Evolutionary conservation across 1,284 basidiomycete genomes (phyloP).

Genomic region (Ganoderma leucocontextum): DNA sequence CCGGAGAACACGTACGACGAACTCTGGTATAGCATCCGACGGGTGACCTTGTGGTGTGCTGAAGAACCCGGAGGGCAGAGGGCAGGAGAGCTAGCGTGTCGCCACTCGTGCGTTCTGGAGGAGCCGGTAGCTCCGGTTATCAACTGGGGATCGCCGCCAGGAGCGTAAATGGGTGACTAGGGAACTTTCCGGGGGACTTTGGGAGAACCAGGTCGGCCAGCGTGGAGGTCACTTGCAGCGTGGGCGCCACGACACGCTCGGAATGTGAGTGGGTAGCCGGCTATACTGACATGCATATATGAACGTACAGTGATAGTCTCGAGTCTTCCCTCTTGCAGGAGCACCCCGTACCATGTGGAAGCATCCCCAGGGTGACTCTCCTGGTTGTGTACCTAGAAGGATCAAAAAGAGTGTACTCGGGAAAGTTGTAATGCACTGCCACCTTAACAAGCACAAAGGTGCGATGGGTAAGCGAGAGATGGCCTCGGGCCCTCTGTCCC

Average conservation of each 20-base stretch:
- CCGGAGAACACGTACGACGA: constrained; percentile 18
- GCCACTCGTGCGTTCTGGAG: constrained; percentile 21
- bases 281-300: constrained; percentile 1
- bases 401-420: constrained; percentile 13
- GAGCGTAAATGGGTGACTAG: constrained; percentile 15
- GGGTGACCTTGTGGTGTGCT: constrained; percentile 16
- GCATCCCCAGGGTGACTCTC: constrained; percentile 9
- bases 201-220: constrained; percentile 21
- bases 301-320: neutral
- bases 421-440: constrained; percentile 20
- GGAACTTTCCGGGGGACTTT: constrained; percentile 28
- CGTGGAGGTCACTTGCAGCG: constrained; percentile 32
- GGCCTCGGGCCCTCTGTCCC: constrained; percentile 5
- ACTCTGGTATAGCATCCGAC: constrained; percentile 20
- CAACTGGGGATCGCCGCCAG: constrained; percentile 35
- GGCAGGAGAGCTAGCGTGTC: constrained; percentile 17
- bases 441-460: constrained; percentile 14
- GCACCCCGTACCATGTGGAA: neutral
- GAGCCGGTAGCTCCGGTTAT: constrained; percentile 31
- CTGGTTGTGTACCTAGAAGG: constrained; percentile 4
- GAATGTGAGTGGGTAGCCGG: constrained; percentile 24
- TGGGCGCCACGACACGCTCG: constrained; percentile 30
- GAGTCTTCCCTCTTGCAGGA: neutral
- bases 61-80: constrained; percentile 12
- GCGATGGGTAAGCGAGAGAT: constrained; percentile 10